These are phyloP conservation scores for Boletus vinaceobasis DNA, from an alignment of 768 basidiomycete species.

Conservation along the genomic window DNA sequence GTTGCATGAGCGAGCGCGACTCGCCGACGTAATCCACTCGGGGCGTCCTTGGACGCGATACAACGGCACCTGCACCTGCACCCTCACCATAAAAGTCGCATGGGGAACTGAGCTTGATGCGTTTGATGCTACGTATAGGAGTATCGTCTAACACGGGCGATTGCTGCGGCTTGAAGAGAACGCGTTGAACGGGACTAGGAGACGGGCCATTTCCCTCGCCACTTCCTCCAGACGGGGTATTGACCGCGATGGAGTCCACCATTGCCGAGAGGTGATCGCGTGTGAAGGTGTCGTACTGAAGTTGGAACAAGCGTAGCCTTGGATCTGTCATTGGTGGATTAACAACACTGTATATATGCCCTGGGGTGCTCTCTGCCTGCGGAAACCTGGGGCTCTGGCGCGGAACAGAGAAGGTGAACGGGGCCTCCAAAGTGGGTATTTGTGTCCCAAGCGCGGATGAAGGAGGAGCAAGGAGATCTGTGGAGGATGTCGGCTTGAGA, in stretches of 20 bases:
- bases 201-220: conserved; percentile 43
- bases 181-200: conserved; percentile 40
- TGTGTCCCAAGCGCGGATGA: conserved; percentile 36
- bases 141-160: conserved; percentile 40
- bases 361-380: conserved; percentile 63
- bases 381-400: conserved; percentile 39
- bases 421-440: conserved; percentile 49
- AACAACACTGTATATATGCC: conserved; percentile 13
- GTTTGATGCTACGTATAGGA: conserved; percentile 71
- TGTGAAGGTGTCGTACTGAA: conserved; percentile 95
- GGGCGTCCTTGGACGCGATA: conserved; percentile 45
- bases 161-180: conserved; percentile 48
- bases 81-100: conserved; percentile 57
- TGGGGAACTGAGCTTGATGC: conserved; percentile 71
- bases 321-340: conserved; percentile 57
- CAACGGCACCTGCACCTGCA: conserved; percentile 42
- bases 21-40: conserved; percentile 76
- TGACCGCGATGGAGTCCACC: conserved; percentile 90
- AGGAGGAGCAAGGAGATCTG: conserved; percentile 4
- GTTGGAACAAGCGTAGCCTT: conserved; percentile 82
- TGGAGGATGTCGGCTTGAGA: conserved; percentile 6
- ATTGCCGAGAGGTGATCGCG: conserved; percentile 90
- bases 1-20: conserved; percentile 72
- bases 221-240: conserved; percentile 59
- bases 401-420: conserved; percentile 76